Evolutionary conservation across 768 basidiomycete species (phyloP).

Genomic region (Termitomyces sp.): DNA sequence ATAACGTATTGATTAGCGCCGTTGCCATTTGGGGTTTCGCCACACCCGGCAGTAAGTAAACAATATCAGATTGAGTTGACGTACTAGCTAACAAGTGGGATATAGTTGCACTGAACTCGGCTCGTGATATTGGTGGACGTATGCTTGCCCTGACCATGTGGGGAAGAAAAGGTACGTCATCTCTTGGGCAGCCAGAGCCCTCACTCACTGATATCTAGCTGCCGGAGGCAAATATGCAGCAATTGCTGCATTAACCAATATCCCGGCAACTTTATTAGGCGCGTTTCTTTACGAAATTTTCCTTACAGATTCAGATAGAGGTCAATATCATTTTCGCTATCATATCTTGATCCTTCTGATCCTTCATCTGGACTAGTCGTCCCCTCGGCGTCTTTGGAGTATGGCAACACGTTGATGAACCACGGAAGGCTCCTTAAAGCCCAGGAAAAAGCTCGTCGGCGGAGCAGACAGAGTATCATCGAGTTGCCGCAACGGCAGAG

Average conservation of each 20-base stretch:
- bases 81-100: neutral
- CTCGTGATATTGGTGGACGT: constrained; percentile 66
- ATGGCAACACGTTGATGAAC: constrained; percentile 3
- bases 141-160: constrained; percentile 55
- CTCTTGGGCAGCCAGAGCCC: neutral
- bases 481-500: neutral
- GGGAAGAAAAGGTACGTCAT: constrained; percentile 34
- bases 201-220: constrained; percentile 23
- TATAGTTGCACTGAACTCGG: constrained; percentile 55
- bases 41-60: constrained; percentile 35
- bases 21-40: constrained; percentile 57
- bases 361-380: constrained; percentile 1
- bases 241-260: constrained; percentile 58
- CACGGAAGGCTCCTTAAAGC: constrained; percentile 8
- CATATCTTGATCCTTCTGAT: neutral
- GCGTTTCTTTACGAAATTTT: constrained; percentile 50
- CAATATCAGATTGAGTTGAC: neutral
- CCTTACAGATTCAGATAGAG: constrained; percentile 54
- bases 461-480: constrained; percentile 8
- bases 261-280: constrained; percentile 55
- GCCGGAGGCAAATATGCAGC: constrained; percentile 52
- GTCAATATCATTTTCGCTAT: constrained; percentile 26
- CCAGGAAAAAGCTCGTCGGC: constrained; percentile 1
- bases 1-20: constrained; percentile 28
- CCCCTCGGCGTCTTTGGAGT: constrained; percentile 12